Evolutionary conservation across 805 yeast species (phyloP), one percentile per base, ranked within the genome.

Genomic region (Ogataea pilisensis): DNA sequence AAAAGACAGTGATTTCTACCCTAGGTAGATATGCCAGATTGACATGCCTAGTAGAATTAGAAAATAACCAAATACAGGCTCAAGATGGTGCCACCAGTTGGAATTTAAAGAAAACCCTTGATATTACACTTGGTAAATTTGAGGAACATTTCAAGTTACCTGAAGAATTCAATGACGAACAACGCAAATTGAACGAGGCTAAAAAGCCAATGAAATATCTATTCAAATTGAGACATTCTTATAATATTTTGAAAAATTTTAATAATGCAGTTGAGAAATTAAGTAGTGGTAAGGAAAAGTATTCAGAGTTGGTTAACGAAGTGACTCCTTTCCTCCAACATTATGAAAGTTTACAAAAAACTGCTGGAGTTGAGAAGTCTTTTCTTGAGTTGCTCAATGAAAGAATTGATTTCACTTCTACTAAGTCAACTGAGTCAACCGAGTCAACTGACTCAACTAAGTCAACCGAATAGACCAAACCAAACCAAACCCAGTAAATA

Each of bases 241-340:
- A 52, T 39, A 37, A 45, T 13, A 35, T 54, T 9, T 32, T 43
- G 39, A 50, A 45, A 27, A 37, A 42, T 22, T 44, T 55, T 20
- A 38, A 43, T 34, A 30, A 35, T 27, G 41, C 48, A 16, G 48
- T 52, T 12, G 21, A 8, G 9, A 30, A 41, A 9, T 39, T 44
- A 12, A 50, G 50, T 8, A 41, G 35, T n/a, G 38, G 24, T 5
- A 41, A 40, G 22, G n/a, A n/a, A n/a, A 29, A 43, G 16, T 45
- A 31, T 29, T 20, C 31, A 13, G 38, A 38, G 7, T 33, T 53
- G 16, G 31, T 47, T 26, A 34, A 36, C 17, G 25, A 37, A 22
- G 31, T 42, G 30, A 30, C 28, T 31, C 44, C 49, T 27, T 55
- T 49, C 17, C 20, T 22, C 13, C 12, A 21, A 6, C 17, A 37